A percentile compares a stretch with the other conserved stretches of the same genome.
phyloP scores from a whole-genome alignment of 768 basidiomycete genomes.

The Sarcodon aspratus region DNA sequence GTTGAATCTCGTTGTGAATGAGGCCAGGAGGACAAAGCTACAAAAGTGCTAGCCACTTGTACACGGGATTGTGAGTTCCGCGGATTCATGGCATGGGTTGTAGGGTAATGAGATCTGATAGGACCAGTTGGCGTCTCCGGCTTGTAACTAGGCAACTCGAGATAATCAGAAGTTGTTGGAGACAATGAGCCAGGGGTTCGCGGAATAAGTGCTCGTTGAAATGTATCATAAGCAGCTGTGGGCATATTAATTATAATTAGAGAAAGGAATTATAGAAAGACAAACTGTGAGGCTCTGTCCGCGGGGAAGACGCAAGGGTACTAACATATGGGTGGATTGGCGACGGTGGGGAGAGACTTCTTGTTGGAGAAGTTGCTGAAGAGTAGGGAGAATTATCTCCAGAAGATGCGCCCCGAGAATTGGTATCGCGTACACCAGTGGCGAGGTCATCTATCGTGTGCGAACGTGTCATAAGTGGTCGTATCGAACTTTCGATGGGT shows the following conservation, averaged over 20 bases:
- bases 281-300: neutral
- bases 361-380: neutral
- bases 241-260: neutral
- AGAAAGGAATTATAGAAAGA: neutral
- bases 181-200: neutral
- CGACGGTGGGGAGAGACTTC: neutral
- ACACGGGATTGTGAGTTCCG: too few species aligned
- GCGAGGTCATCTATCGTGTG: neutral
- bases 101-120: neutral
- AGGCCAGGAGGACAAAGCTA: too few species aligned
- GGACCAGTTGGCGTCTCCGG: neutral
- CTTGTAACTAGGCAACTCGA: neutral
- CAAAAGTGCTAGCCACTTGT: too few species aligned
- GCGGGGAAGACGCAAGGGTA: neutral
- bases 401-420: neutral
- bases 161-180: neutral
- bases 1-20: too few species aligned
- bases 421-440: neutral
- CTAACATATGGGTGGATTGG: neutral
- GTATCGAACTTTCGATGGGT: neutral
- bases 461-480: neutral
- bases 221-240: neutral
- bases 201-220: neutral
- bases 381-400: neutral
- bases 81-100: neutral